Evolutionary conservation across 129 eudicot species (phyloP).

Genomic region (Heracleum sosnowskyi): DNA sequence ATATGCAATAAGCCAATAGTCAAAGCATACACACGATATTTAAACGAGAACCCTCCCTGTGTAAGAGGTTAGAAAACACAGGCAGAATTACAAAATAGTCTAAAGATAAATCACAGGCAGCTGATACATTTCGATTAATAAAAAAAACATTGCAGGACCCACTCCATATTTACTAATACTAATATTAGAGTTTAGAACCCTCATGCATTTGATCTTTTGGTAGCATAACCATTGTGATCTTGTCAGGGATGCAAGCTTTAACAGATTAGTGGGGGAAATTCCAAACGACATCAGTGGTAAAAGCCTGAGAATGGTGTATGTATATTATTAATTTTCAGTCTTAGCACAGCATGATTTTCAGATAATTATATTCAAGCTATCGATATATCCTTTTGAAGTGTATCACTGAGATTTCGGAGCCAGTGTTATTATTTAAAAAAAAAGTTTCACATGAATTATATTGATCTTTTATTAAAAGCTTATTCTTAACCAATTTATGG

Average conservation of each 20-base stretch:
- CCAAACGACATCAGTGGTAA: slow-evolving; percentile 45
- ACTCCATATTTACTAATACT: neutral
- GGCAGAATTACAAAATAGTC: neutral
- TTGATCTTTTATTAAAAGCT: neutral
- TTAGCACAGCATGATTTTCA: slow-evolving; percentile 10
- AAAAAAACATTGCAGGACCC: neutral
- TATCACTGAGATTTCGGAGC: neutral
- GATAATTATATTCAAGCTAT: neutral
- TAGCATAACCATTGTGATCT: slow-evolving; percentile 11
- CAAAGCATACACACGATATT: neutral
- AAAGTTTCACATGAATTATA: neutral
- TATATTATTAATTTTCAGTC: slow-evolving; percentile 1
- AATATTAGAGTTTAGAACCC: neutral
- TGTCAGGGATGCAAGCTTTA: slow-evolving; percentile 77
- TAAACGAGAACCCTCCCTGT: neutral
- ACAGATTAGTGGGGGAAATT: slow-evolving; percentile 55
- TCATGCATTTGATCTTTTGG: neutral
- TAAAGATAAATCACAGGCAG: neutral
- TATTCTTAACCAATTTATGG: neutral
- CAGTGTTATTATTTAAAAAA: neutral
- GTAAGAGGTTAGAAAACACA: neutral
- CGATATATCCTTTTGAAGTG: neutral
- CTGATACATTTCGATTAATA: neutral
- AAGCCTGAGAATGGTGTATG: slow-evolving; percentile 63
- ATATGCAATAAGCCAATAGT: neutral